phyloP scores from a whole-genome alignment of 2,329 filamentous ascomycete genomes.

The Fusarium irregulare region DNA sequence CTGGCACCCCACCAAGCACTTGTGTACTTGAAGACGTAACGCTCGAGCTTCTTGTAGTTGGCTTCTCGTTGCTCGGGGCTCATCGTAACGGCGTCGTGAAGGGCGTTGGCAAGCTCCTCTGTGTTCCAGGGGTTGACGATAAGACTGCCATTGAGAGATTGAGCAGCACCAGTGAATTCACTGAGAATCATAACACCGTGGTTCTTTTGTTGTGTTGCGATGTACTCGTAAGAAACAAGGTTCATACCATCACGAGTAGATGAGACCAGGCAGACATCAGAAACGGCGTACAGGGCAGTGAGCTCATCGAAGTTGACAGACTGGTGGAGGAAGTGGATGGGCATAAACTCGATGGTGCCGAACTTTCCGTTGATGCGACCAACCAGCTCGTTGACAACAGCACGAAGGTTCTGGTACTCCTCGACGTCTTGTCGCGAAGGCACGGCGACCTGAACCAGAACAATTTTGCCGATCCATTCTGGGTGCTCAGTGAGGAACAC shows the following conservation, averaged over 20 bases:
- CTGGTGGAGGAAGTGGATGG: conserved; percentile 98
- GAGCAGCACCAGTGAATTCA: conserved; percentile 95
- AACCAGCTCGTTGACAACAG: conserved; percentile 95
- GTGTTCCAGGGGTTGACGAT: conserved; percentile 99
- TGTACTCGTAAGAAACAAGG: conserved; percentile 97
- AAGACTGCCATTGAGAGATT: conserved; percentile 90
- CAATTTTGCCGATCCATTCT: conserved; percentile 97
- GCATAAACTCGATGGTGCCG: conserved; percentile 97
- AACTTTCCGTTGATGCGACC: conserved; percentile 98
- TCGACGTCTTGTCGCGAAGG: conserved; percentile 96
- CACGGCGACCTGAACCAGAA: conserved; percentile 94
- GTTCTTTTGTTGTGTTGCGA: conserved; percentile 88
- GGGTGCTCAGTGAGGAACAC: conserved; percentile 97
- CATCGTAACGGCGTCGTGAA: conserved; percentile 98
- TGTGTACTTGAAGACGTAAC: conserved; percentile 97
- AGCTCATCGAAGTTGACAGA: conserved; percentile 95
- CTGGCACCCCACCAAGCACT: conserved; percentile 96
- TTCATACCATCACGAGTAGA: conserved; percentile 99
- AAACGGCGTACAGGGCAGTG: conserved; percentile 90
- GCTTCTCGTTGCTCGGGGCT: conserved; percentile 84
- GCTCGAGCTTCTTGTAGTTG: conserved; percentile 92
- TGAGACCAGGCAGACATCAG: conserved; percentile 90
- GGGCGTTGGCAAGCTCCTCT: conserved; percentile 90
- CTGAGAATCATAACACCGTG: conserved; percentile 96
- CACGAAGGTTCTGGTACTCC: conserved; percentile 95